phyloP scores from a whole-genome alignment of 2,329 filamentous ascomycete genomes.

The Claviceps fusiformis region DNA sequence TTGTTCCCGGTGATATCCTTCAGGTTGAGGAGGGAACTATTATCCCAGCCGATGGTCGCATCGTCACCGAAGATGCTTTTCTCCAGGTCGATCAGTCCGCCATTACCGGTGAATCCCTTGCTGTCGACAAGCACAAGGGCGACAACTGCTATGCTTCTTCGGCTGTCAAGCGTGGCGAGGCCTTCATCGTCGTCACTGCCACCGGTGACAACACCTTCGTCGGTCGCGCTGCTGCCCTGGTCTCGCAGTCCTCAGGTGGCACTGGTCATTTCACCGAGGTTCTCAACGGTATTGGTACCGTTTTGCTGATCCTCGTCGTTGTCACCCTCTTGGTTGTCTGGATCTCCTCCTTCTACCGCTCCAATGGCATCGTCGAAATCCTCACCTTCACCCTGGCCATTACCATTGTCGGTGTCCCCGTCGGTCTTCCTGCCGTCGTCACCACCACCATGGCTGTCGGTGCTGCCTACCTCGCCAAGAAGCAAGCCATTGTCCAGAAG shows the following conservation, averaged over 20 bases:
- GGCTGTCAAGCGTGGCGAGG: slow-evolving; percentile 80
- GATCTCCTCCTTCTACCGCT: slow-evolving; percentile 79
- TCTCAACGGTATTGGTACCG: slow-evolving; percentile 71
- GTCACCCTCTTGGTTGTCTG: slow-evolving; percentile 71
- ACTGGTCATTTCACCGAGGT: slow-evolving; percentile 86
- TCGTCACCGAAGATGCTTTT: slow-evolving; percentile 72
- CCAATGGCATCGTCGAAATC: slow-evolving; percentile 64
- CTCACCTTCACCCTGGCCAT: slow-evolving; percentile 78
- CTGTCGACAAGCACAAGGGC: slow-evolving; percentile 73
- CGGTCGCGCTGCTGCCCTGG: slow-evolving; percentile 74
- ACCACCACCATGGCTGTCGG: slow-evolving; percentile 93
- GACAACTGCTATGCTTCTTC: slow-evolving; percentile 79
- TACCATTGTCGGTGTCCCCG: slow-evolving; percentile 82
- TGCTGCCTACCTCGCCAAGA: slow-evolving; percentile 81
- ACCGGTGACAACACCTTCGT: slow-evolving; percentile 87
- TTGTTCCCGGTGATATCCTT: slow-evolving; percentile 82
- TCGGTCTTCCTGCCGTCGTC: slow-evolving; percentile 85
- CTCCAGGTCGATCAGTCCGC: slow-evolving; percentile 85
- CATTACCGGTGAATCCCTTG: slow-evolving; percentile 83
- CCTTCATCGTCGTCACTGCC: slow-evolving; percentile 67
- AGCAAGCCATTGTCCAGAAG: slow-evolving; percentile 88
- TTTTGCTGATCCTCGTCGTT: slow-evolving; percentile 67
- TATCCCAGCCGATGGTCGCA: slow-evolving; percentile 75
- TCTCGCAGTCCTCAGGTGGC: slow-evolving; percentile 60
- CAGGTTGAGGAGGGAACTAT: slow-evolving; percentile 86